Conservation (phyloP, 257 asterid species). For the Datura wrightii region DNA sequence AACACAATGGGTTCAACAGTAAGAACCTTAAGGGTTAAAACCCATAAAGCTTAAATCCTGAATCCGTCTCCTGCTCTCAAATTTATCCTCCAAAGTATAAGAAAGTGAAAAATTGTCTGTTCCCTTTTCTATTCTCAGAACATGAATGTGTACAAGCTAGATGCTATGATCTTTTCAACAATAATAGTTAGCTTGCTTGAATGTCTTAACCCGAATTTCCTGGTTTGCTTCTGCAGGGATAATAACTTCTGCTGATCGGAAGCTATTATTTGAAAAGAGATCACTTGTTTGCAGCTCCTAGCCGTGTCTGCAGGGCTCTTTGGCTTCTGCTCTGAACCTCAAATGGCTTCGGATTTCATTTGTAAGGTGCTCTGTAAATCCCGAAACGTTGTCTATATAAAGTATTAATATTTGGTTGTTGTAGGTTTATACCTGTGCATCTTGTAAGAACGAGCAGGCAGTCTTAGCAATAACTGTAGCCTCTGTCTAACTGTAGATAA, state of each 20-base stretch:
- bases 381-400: constrained; percentile 13
- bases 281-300: not conserved
- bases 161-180: not conserved
- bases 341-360: not conserved
- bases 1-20: not conserved
- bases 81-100: not conserved
- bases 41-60: not conserved
- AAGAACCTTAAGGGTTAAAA: not conserved
- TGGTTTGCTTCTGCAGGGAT: not conserved
- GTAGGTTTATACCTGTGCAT: constrained; percentile 28
- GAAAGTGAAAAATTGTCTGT: not conserved
- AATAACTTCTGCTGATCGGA: not conserved
- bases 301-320: not conserved
- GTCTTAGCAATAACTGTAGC: constrained; percentile 16
- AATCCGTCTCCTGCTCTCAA: not conserved
- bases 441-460: constrained; percentile 25
- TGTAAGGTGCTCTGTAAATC: not conserved
- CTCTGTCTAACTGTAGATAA: constrained; percentile 25
- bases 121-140: not conserved
- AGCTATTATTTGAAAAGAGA: not conserved
- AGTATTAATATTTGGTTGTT: constrained; percentile 19
- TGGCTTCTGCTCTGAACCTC: not conserved
- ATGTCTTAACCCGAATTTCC: not conserved
- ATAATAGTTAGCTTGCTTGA: not conserved
- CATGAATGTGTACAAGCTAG: not conserved